A percentile compares a stretch with the other conserved stretches of the same genome.
Conservation (phyloP, 1,139 yeast genomes). For the Yamadazyma pseudoaaseri region DNA sequence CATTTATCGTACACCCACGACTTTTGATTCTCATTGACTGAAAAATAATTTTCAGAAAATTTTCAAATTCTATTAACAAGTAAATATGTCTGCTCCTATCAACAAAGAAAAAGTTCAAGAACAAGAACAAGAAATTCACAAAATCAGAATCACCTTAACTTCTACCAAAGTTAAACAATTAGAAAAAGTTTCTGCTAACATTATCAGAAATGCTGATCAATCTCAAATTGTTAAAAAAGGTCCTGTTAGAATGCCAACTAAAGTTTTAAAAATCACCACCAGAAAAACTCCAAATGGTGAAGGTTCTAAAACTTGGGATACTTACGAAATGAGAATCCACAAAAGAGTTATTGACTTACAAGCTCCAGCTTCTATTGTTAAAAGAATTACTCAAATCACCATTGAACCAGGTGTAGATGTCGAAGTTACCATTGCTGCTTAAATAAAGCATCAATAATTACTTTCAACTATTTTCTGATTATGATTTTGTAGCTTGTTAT, state of each 20-base stretch:
- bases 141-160: constrained; percentile 98
- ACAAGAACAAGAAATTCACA: constrained; percentile 84
- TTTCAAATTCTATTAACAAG: constrained; percentile 7
- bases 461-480: too few relatives aligned
- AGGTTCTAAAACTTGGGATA: constrained; percentile 99
- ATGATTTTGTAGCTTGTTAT: too few relatives aligned
- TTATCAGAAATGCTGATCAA: constrained; percentile 83
- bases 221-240: constrained; percentile 89
- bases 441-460: too few relatives aligned
- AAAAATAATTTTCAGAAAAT: too few relatives aligned
- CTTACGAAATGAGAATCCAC: constrained; percentile 99
- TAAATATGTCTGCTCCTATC: constrained; percentile 73
- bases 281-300: constrained; percentile 99
- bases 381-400: constrained; percentile 93
- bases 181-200: constrained; percentile 88
- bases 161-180: constrained; percentile 98
- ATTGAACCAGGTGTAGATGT: constrained; percentile 59
- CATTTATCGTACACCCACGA: too few relatives aligned
- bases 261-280: constrained; percentile 97
- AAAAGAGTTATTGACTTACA: constrained; percentile 98
- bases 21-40: too few relatives aligned
- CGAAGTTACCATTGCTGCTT: constrained; percentile 42
- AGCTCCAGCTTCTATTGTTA: constrained; percentile 93
- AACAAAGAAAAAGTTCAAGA: constrained; percentile 81
- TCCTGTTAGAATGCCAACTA: constrained; percentile 99